Conservation (phyloP, 2,329 filamentous ascomycete species). For the Orbilia blumenaviensis region DNA sequence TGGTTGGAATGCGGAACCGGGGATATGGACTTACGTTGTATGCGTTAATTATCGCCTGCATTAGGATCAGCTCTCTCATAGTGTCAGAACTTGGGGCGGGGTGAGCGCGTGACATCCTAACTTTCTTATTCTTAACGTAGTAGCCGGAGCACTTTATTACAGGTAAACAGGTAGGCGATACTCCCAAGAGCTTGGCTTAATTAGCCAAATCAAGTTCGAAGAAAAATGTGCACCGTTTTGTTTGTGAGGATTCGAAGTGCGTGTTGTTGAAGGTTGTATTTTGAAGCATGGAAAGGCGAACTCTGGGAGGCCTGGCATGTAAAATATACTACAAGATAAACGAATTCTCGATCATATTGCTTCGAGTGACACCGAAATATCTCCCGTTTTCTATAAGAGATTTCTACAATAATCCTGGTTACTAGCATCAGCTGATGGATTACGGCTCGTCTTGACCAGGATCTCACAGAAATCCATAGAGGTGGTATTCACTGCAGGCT, state of each 20-base stretch:
- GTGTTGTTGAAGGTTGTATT: conserved; percentile 8
- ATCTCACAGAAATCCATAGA: neutral
- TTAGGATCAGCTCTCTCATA: conserved; percentile 43
- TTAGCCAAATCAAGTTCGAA: neutral
- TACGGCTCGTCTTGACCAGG: neutral
- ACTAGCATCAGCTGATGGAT: neutral
- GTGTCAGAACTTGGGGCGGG: conserved; percentile 38
- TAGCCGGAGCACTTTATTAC: neutral
- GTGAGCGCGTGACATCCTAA: conserved; percentile 27
- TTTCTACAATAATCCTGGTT: neutral
- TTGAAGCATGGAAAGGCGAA: neutral
- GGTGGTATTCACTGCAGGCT: neutral
- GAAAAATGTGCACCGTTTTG: neutral
- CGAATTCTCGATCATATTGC: neutral
- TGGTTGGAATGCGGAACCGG: neutral
- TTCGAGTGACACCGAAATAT: conserved; percentile 3
- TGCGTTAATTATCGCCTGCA: conserved; percentile 49
- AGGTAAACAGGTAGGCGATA: neutral
- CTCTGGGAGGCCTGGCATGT: neutral
- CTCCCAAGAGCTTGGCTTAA: neutral
- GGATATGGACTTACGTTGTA: conserved; percentile 30
- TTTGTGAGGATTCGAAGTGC: neutral
- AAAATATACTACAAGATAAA: neutral
- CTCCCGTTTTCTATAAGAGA: neutral
- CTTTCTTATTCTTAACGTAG: neutral